Percentiles rank a stretch among this genome's conserved stretches.
Conservation (phyloP, 1,284 basidiomycete genomes). For the Fomitopsis pinicola region DNA sequence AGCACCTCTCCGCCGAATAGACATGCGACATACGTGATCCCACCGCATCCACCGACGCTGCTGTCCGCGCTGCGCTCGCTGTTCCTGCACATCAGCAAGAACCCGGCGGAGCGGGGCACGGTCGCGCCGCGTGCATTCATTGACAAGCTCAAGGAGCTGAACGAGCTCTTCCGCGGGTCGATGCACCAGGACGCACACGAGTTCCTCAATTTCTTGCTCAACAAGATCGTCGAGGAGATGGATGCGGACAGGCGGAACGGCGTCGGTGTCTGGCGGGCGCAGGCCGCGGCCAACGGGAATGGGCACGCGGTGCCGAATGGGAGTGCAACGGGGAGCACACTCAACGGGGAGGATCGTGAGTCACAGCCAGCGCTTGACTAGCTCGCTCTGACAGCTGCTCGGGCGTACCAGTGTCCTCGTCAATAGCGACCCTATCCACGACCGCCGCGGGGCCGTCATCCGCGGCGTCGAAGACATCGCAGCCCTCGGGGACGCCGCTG, state of each 20-base stretch:
- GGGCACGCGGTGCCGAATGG: conserved; percentile 8
- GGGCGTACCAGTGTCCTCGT: conserved; percentile 45
- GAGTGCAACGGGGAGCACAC: conserved; percentile 1
- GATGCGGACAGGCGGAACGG: conserved; percentile 60
- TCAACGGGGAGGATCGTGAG: conserved; percentile 52
- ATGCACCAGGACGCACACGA: conserved; percentile 97
- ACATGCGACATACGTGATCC: conserved; percentile 36
- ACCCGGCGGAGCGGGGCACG: conserved; percentile 76
- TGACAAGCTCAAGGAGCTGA: conserved; percentile 85
- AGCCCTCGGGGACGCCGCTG: conserved; percentile 27
- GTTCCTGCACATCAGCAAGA: conserved; percentile 79
- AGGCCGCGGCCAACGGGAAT: conserved; percentile 4
- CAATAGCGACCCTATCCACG: conserved; percentile 49
- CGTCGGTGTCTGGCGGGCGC: conserved; percentile 19
- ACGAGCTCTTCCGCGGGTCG: conserved; percentile 81
- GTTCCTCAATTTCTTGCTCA: conserved; percentile 93
- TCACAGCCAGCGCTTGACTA: conserved; percentile 11
- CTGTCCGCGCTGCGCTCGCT: conserved; percentile 88
- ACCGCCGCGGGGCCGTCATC: conserved; percentile 14
- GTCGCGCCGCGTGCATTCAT: conserved; percentile 87
- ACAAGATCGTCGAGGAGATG: conserved; percentile 91
- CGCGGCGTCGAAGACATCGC: conserved; percentile 15
- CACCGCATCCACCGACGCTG: conserved; percentile 67
- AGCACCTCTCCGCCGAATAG: conserved; percentile 15
- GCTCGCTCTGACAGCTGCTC: conserved; percentile 1